phyloP scores from a whole-genome alignment of 2,329 filamentous ascomycete species.

The Phyllosticta citrichinensis region DNA sequence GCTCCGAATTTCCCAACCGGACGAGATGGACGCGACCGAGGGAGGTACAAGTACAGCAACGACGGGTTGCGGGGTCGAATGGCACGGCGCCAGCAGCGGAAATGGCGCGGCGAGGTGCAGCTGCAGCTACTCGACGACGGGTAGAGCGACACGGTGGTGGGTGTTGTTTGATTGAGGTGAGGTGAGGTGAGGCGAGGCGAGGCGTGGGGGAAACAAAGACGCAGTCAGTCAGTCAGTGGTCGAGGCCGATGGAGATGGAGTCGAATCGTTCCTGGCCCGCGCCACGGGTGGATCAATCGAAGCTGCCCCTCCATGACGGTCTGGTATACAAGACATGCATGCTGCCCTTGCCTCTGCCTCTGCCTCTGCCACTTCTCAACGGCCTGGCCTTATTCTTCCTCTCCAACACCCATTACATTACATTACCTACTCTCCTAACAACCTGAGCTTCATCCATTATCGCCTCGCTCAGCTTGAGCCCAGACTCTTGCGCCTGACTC shows the following conservation, averaged over 20 bases:
- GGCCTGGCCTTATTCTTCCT: neutral
- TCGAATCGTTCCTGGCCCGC: neutral
- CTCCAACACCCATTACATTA: neutral
- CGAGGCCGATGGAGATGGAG: too few relatives aligned
- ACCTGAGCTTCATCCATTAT: conserved; percentile 3
- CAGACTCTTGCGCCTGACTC: conserved; percentile 7
- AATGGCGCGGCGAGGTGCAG: neutral
- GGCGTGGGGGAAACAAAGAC: neutral
- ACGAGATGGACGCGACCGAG: neutral
- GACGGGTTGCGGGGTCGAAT: neutral
- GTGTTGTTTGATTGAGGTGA: neutral
- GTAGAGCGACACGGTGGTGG: neutral
- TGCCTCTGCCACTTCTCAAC: neutral
- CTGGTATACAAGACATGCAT: neutral
- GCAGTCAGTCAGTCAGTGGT: neutral
- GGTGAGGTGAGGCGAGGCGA: too few relatives aligned
- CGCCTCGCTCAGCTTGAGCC: neutral
- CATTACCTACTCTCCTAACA: neutral
- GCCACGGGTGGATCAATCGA: conserved; percentile 1
- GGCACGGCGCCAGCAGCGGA: neutral
- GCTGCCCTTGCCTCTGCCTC: neutral
- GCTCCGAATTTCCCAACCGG: neutral
- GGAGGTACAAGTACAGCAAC: neutral
- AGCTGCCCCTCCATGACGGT: conserved; percentile 9
- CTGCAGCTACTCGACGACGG: neutral